Evolutionary conservation across 2,329 filamentous ascomycete genomes (phyloP), one percentile per base, ranked within the genome.

Genomic region (Cyanodermella asteris): DNA sequence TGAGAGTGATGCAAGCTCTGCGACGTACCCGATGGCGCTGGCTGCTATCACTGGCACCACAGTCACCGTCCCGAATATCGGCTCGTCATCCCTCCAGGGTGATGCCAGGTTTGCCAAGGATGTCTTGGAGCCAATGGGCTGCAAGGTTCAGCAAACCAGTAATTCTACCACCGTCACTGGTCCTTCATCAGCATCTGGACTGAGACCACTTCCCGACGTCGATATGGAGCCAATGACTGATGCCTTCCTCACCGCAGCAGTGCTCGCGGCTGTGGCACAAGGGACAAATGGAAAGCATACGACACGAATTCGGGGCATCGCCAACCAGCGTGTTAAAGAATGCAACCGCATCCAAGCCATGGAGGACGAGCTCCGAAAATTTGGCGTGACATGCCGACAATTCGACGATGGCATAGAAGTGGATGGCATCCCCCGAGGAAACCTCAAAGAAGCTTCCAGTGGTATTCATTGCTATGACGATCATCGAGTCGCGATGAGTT

Each of bases 191-290:
- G 84, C 87, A 7, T 51, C 61, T 10, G n/a, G n/a, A n/a, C 54
- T 97, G 19, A 70, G 70, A 37, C 72, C 77, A 1, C 55, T 97
- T 8, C 54, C 69, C 11, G 73, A 84, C 30, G 70, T 97, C 15
- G 82, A 97, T 41, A 97, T 97, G 87, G 87, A 94, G 47, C 76
- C 84, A 1, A 97, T 97, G 87, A 97, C 87, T 0, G 87, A 97
- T 49, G 87, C 87, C 24, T 97, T 97, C 58, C 60, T 97, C 26
- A 93, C 82, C 4, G 87, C 87, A 11, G 90, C 81, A 2, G 81
- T 91, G 4, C 61, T 97, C 23, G 87, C 81, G 14, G 87, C 87
- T 18, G 78, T 91, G 21, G 81, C 84, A 7, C 68, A 64, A 9
- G 78, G 77, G 2, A 70, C 69, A 25, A 54, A 52, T 25, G 45